Evolutionary conservation across 306 rosid genomes (phyloP), one percentile per base, ranked within the genome.

Genomic region (Alnus glutinosa): DNA sequence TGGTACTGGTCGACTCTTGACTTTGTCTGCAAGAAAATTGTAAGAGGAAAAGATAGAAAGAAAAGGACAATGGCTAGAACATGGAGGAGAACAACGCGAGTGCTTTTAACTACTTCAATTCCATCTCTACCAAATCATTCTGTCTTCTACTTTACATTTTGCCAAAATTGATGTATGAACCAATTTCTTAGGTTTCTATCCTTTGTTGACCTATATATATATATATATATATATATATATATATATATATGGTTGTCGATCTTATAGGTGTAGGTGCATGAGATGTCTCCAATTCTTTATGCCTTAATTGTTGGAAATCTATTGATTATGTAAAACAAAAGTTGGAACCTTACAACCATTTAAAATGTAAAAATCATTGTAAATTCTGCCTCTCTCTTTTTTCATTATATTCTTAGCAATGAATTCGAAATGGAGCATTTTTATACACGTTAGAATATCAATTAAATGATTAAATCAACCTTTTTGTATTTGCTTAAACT

Each of bases 41-140:
- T 37, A 79, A 57, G 79, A 72, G 50, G 63, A 72, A 66, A 57
- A 71, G 67, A 67, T 66, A 36, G 70, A 30, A 36, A 78, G 30
- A 59, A 9, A 34, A 47, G 67, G 79, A 82, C 79, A 55, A 71
- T 2, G 55, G 61, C 78, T 51, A 71, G 71, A 66, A 73, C 74
- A 72, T 37, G 44, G 50, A 71, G 34, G 70, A 80, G 51, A 76
- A 79, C 83, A 81, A 81, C 67, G 64, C 46, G 75, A 83, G 76
- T 70, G 78, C 37, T 1, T 64, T 42, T 57, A 67, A 76, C 70
- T 47, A 5, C 68, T 72, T 44, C 58, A 37, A 34, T 63, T 51
- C 28, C 28, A 23, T 23, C 74, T 52, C 71, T 55, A 55, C 68
- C 73, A 71, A 72, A 71, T 79, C 64, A 39, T 48, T 75, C n/a